phyloP scores from a whole-genome alignment of 345 rosid genomes.

The Sapria himalayana region DNA sequence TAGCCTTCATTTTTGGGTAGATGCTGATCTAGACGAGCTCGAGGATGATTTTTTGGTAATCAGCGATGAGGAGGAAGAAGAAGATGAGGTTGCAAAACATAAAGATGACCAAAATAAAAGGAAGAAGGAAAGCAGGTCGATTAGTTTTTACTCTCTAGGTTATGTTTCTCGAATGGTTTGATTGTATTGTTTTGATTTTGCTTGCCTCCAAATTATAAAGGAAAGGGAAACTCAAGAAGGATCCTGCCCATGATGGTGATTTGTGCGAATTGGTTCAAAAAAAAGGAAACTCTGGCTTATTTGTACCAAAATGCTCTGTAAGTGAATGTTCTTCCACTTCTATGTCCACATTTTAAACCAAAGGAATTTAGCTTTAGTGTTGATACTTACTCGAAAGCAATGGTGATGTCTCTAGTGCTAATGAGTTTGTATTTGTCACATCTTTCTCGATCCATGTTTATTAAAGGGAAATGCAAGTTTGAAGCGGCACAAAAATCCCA shows the following conservation, averaged over 20 bases:
- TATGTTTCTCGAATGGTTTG: background rate
- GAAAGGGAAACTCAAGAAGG: background rate
- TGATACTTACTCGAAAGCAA: background rate
- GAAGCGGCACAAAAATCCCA: conserved; percentile 4
- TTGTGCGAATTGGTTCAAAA: conserved; percentile 6
- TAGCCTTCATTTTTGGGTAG: too few species aligned
- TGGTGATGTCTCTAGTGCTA: background rate
- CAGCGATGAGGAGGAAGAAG: conserved; percentile 3
- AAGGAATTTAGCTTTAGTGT: background rate
- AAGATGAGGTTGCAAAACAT: background rate
- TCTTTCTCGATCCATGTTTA: background rate
- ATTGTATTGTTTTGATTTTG: background rate
- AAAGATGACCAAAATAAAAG: background rate
- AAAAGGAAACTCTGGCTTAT: conserved; percentile 1
- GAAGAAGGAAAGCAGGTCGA: conserved; percentile 5
- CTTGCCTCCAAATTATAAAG: background rate
- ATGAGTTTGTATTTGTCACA: background rate
- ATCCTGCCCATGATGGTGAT: conserved; percentile 8
- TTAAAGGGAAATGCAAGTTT: conserved; percentile 2
- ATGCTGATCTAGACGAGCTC: conserved; percentile 3
- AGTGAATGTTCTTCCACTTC: background rate
- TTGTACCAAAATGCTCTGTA: background rate
- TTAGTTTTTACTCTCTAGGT: background rate
- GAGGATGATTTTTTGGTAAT: conserved; percentile 6
- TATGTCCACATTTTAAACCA: too few species aligned